Percentiles rank a stretch among this genome's conserved stretches.
Conservation (phyloP, 192 early-diverging fungal species). For the Entomortierella beljakovae region DNA sequence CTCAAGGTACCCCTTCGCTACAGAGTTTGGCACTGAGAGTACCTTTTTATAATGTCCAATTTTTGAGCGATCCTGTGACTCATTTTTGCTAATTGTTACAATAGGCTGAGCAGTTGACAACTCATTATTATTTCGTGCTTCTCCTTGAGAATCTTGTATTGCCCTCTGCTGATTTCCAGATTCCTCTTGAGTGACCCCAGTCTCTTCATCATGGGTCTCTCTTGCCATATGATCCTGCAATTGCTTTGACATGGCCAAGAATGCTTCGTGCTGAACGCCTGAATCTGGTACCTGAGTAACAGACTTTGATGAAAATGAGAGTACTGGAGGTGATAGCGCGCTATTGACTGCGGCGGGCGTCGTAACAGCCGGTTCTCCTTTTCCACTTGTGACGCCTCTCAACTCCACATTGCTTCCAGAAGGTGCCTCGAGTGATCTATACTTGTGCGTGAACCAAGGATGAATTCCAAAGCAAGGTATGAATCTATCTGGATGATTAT, state of each 20-base stretch:
- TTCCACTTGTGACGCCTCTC: slow-evolving; percentile 12
- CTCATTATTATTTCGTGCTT: background rate
- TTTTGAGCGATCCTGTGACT: background rate
- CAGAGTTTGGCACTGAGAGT: slow-evolving; percentile 28
- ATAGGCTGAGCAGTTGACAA: background rate
- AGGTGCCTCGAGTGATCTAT: slow-evolving; percentile 13
- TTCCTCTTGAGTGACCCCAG: background rate
- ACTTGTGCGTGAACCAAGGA: slow-evolving; percentile 53
- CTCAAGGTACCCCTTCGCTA: slow-evolving; percentile 19
- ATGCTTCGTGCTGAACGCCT: slow-evolving; percentile 12
- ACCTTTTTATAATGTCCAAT: slow-evolving; percentile 34
- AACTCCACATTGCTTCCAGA: slow-evolving; percentile 10
- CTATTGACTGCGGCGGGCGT: background rate
- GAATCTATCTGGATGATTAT: slow-evolving; percentile 41
- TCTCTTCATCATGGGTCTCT: slow-evolving; percentile 10
- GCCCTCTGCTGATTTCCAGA: background rate
- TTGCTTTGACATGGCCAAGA: slow-evolving; percentile 52
- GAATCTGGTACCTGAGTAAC: slow-evolving; percentile 24
- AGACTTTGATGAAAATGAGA: slow-evolving; percentile 26
- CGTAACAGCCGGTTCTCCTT: background rate
- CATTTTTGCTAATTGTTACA: background rate
- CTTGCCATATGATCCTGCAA: slow-evolving; percentile 44
- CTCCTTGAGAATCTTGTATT: background rate
- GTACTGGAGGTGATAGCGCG: background rate
- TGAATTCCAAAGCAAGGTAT: slow-evolving; percentile 58